Evolutionary conservation across 352 stramenopile species (phyloP), one percentile per base, ranked within the genome.

Genomic region (Peronosclerospora sorghi): DNA sequence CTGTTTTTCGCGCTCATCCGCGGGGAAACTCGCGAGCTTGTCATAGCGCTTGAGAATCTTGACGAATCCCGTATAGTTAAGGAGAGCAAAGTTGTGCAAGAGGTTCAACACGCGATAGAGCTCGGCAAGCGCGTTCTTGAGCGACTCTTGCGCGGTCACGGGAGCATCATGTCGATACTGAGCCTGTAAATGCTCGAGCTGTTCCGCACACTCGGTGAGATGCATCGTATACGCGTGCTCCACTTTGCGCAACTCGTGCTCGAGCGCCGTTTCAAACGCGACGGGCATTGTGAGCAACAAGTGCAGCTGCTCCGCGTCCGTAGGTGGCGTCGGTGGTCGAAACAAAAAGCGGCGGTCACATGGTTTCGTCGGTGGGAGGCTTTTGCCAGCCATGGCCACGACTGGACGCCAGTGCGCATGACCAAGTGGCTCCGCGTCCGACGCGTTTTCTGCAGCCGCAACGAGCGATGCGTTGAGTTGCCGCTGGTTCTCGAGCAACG

Each of bases 21-120:
- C 24, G 14, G 54, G 50, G 28, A 76, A 68, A 48, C 75, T 72
- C 10, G 41, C 37, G 29, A 63, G 51, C 26, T 62, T 66, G 61
- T 97, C 92, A 59, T 97, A 86, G 45, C 97, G 97, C 59, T 98
- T 98, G 21, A 97, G 56, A 51, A 98, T 96, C 62, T 98, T 98
- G 15, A 98, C 76, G 57, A 98, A 97, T 10, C 83, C 95, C 0
- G 95, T 98, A 64, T 98, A 98, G 54, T 98, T 98, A 42, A 98
- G 78, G 49, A 98, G 86, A 20, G 88, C 78, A 72, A 95, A 98
- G 62, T 98, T 98, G 26, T 95, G 68, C 40, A 98, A 71, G 26
- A 97, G 65, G 50, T 97, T 96, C 17, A 95, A 56, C 34, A 91
- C 72, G 2, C 92, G 83, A 62, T 98, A 89, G 29, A 97, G 68